Conservation (phyloP, 148 eudicot species). For the Chenopodium suecicum region DNA sequence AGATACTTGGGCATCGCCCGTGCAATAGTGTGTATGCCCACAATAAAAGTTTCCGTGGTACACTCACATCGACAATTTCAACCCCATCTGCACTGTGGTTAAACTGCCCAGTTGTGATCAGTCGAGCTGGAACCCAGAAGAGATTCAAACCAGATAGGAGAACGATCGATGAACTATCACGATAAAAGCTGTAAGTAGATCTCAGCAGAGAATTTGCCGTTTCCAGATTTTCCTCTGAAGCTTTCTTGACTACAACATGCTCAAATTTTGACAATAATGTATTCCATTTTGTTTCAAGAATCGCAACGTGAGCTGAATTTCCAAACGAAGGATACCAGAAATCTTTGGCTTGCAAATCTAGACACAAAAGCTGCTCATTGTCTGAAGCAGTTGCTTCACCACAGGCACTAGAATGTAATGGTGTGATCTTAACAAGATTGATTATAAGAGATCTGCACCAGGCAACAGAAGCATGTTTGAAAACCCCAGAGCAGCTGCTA, state of each 20-base stretch:
- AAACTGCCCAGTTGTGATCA: slow-evolving; percentile 47
- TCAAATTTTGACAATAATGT: slow-evolving; percentile 61
- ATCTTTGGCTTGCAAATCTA: slow-evolving; percentile 70
- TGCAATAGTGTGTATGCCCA: slow-evolving; percentile 93
- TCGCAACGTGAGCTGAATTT: slow-evolving; percentile 49
- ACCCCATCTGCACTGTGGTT: slow-evolving; percentile 64
- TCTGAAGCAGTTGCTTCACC: slow-evolving; percentile 45
- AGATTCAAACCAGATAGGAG: slow-evolving; percentile 70
- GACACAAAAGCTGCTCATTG: slow-evolving; percentile 64
- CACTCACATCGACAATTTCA: slow-evolving; percentile 68
- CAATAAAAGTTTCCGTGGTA: slow-evolving; percentile 76
- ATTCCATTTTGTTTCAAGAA: slow-evolving; percentile 73
- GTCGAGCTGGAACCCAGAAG: slow-evolving; percentile 64
- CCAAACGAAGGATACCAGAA: slow-evolving; percentile 76
- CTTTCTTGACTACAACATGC: slow-evolving; percentile 69
- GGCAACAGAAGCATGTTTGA: slow-evolving; percentile 78
- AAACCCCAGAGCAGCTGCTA: slow-evolving; percentile 65
- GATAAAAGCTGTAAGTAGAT: slow-evolving; percentile 78
- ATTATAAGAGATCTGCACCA: slow-evolving; percentile 88
- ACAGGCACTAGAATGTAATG: slow-evolving; percentile 39
- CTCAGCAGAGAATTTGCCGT: slow-evolving; percentile 69
- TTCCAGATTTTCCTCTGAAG: slow-evolving; percentile 73
- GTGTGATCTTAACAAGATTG: slow-evolving; percentile 69
- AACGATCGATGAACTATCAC: slow-evolving; percentile 75
- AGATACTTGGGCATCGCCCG: slow-evolving; percentile 67